Base-by-base conservation (phyloP, 140 eudicot genomes). In the Oenanthe javanica region DNA sequence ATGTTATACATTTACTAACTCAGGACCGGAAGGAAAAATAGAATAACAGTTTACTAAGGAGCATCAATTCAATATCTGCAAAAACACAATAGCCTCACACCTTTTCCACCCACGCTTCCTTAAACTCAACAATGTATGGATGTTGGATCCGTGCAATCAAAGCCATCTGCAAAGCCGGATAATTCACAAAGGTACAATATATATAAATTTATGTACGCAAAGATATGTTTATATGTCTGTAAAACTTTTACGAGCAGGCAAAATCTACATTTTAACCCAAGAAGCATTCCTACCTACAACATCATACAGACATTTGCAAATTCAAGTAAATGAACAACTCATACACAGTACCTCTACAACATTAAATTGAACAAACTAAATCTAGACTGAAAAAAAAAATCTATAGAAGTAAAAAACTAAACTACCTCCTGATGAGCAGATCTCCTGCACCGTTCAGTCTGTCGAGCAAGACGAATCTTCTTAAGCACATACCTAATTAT, bases 101-200 rank as follows among this genome's bases (percentile, higher is more conserved):
- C 97, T 95, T 95, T 85, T 95, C 99, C 49, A 95, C 99, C 99
- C 99, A 95, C 21, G 99, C 99, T 85, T 95, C 99, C 87, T 95
- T 95, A 50, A 87, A 95, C 79, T 95, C 97, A 52, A 95, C 99
- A 79, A 95, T 95, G 86, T 86, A 95, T 3, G 97, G 99, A 54
- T 95, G 99, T 83, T 89, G 93, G 85, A 95, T 90, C 77, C 99
- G 87, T 18, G 99, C 97, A 83, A 95, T 95, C 72, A 95, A 81
- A 51, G 99, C 97, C 99, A 95, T 95, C 99, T 94, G 79, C 85
- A 87, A 74, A 85, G 47, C 85, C 80, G 45, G 76, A 51, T 11
- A 31, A 31, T 16, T 43, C 75, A 72, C 13, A 19, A 19, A 72
- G 25, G 52, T 54, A 71, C 15, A 80, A 36, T n/a, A 15, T 4